These are phyloP conservation scores for Misopates orontium DNA, from an alignment of 257 asterid genomes.

Conservation along the genomic window DNA sequence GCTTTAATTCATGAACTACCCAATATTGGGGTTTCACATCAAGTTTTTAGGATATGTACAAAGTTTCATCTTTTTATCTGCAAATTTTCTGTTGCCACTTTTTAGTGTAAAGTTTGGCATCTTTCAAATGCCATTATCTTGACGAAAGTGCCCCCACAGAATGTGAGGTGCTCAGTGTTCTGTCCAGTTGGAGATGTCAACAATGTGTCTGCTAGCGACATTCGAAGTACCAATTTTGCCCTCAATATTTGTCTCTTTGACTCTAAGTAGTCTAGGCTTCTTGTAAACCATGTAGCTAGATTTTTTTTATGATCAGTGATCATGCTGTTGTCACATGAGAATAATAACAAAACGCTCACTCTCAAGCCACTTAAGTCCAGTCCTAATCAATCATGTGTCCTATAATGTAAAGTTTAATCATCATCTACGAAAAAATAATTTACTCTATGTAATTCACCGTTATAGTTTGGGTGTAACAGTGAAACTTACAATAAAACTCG, in stretches of 20 bases:
- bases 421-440: slow-evolving; percentile 22
- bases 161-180: slow-evolving; percentile 36
- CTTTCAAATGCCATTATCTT: slow-evolving; percentile 9
- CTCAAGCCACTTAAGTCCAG: slow-evolving; percentile 34
- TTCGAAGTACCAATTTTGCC: slow-evolving; percentile 31
- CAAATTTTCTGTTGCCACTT: not conserved
- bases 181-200: slow-evolving; percentile 19
- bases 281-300: slow-evolving; percentile 11
- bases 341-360: slow-evolving; percentile 39
- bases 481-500: not conserved
- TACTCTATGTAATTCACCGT: too few relatives aligned
- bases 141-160: slow-evolving; percentile 41
- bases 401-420: slow-evolving; percentile 29
- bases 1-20: slow-evolving; percentile 39
- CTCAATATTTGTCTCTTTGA: slow-evolving; percentile 5
- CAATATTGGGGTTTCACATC: not conserved
- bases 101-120: not conserved
- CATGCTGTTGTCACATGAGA: slow-evolving; percentile 32
- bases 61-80: not conserved
- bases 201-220: slow-evolving; percentile 5
- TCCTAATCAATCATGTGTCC: slow-evolving; percentile 37
- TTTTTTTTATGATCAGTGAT: not conserved
- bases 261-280: not conserved
- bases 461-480: too few relatives aligned
- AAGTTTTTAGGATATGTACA: not conserved